Evolutionary conservation across 2,329 filamentous ascomycete genomes (phyloP).

Genomic region (Plectosphaerella plurivora): DNA sequence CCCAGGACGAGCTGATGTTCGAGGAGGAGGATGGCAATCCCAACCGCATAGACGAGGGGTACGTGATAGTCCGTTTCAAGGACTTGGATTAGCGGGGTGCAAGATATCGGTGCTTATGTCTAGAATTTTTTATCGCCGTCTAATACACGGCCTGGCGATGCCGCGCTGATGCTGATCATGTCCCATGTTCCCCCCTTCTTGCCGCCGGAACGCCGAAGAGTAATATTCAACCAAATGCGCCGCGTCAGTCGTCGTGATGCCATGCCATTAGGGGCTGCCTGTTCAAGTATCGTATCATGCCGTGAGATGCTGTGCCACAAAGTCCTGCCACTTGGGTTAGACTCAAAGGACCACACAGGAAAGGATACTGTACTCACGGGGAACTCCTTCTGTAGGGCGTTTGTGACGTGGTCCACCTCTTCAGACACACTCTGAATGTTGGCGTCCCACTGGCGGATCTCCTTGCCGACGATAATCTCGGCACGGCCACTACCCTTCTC

Average conservation of each 20-base stretch:
- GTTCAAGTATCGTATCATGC: not conserved
- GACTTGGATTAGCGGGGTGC: constrained; percentile 40
- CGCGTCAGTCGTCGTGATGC: no score
- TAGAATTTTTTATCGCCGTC: constrained; percentile 4
- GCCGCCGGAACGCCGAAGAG: no score
- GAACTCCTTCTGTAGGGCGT: constrained; percentile 74
- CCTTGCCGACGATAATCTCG: constrained; percentile 58
- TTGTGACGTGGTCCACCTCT: constrained; percentile 83
- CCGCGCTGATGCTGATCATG: not conserved
- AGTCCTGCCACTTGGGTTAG: constrained; percentile 17
- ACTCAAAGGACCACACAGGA: constrained; percentile 5
- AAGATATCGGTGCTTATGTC: constrained; percentile 5
- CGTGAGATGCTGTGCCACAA: constrained; percentile 49
- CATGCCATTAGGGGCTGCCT: no score
- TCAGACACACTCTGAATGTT: constrained; percentile 85
- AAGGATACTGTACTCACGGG: constrained; percentile 44
- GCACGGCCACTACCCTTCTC: constrained; percentile 64
- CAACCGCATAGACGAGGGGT: constrained; percentile 42
- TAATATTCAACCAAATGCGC: no score
- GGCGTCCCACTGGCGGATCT: constrained; percentile 81
- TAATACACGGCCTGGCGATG: no score
- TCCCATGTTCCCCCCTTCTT: not conserved
- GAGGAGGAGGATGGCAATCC: constrained; percentile 48
- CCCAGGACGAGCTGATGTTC: constrained; percentile 33
- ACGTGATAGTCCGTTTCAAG: constrained; percentile 47